phyloP scores from a whole-genome alignment of 1,139 yeast species.

The Scheffersomyces parashehatae region DNA sequence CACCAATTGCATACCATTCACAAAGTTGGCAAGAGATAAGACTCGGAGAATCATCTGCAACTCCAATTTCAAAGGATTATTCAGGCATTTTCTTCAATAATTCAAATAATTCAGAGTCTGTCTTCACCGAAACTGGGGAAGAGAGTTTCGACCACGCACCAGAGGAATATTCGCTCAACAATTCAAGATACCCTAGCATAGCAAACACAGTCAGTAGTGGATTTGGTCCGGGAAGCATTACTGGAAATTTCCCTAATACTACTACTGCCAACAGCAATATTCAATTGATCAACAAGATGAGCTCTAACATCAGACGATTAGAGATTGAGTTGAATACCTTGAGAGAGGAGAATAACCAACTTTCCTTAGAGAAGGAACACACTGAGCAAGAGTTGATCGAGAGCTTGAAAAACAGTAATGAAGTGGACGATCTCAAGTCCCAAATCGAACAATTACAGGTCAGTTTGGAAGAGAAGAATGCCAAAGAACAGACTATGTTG shows the following conservation, averaged over 20 bases:
- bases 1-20: background rate
- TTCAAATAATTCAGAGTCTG: constrained; percentile 20
- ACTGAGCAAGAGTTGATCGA: constrained; percentile 66
- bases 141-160: constrained; percentile 12
- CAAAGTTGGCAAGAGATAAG: constrained; percentile 20
- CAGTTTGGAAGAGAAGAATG: constrained; percentile 39
- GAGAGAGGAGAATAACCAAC: constrained; percentile 59
- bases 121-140: constrained; percentile 20
- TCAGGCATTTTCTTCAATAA: constrained; percentile 16
- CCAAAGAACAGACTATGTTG: constrained; percentile 59
- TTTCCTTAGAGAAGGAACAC: constrained; percentile 59
- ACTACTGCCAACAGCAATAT: constrained; percentile 28
- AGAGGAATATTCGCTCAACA: constrained; percentile 6
- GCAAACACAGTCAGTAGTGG: background rate
- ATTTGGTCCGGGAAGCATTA: constrained; percentile 7
- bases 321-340: constrained; percentile 74
- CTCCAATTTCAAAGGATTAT: constrained; percentile 22
- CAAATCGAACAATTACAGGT: constrained; percentile 35
- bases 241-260: constrained; percentile 13
- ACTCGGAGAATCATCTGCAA: constrained; percentile 39
- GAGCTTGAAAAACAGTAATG: constrained; percentile 47
- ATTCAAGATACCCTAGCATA: background rate
- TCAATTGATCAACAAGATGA: constrained; percentile 71
- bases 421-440: constrained; percentile 37
- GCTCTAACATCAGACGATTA: constrained; percentile 71